Evolutionary conservation across 2,329 filamentous ascomycete species (phyloP).

Genomic region (Colletotrichum musicola): DNA sequence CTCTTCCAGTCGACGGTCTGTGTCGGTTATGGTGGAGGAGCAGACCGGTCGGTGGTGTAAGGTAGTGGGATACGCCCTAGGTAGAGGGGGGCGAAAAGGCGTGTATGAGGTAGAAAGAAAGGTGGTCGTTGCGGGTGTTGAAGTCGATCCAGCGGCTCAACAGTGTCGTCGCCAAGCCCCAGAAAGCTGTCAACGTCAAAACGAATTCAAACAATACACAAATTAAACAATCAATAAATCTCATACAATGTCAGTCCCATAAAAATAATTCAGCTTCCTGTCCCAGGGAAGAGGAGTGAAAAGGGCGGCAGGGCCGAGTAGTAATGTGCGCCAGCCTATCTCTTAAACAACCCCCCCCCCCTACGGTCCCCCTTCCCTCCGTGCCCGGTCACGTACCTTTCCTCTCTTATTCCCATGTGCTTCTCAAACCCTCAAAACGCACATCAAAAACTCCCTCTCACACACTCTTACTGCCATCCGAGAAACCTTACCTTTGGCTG

Average conservation of each 20-base stretch:
- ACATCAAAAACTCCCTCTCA: slow-evolving; percentile 5
- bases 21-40: not conserved
- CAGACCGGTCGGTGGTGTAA: slow-evolving; percentile 1
- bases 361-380: not conserved
- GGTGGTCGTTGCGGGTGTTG: slow-evolving; percentile 21
- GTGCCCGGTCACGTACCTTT: not conserved
- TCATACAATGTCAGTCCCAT: slow-evolving; percentile 27
- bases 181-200: slow-evolving; percentile 28
- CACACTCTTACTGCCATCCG: slow-evolving; percentile 8
- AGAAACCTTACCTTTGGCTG: slow-evolving; percentile 31
- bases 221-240: slow-evolving; percentile 33
- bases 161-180: slow-evolving; percentile 19
- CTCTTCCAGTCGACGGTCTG: slow-evolving; percentile 4
- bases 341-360: slow-evolving; percentile 28
- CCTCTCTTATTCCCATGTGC: slow-evolving; percentile 1
- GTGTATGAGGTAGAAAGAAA: not conserved
- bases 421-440: not conserved
- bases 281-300: slow-evolving; percentile 12
- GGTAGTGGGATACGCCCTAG: not conserved
- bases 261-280: slow-evolving; percentile 3
- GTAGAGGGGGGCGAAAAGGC: not conserved
- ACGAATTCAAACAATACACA: slow-evolving; percentile 32
- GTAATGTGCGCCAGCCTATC: slow-evolving; percentile 1
- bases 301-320: not conserved
- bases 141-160: slow-evolving; percentile 38